Base-by-base conservation (phyloP, 2,329 filamentous ascomycete species). In the Paecilomyces dactylethromorphus region DNA sequence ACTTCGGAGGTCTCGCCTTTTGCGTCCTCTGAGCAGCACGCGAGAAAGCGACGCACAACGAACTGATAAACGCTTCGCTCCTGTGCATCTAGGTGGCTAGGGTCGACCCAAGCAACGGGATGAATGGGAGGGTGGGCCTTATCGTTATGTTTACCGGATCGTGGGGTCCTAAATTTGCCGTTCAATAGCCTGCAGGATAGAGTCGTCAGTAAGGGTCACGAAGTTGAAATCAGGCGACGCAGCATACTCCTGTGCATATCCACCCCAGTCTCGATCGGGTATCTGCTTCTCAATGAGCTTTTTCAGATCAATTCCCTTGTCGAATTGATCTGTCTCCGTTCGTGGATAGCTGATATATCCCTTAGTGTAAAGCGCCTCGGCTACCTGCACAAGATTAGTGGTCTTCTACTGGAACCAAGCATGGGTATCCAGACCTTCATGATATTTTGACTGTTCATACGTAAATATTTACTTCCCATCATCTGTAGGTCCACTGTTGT, bases 121-220 rank as follows among this genome's bases (percentile, higher is more conserved):
- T 99, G 94, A 60, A 99, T 99, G 0, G 94, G 94, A 26, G 94
- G 94, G 76, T 99, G 94, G 0, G 94, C 94, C 74, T 96, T 94
- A 74, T 99, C 94, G 73, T 99, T 96, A 71, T 97, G 86, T 56
- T 86, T 84, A 3, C 94, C 94, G 64, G 88, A 84, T 50, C 93
- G 86, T 18, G 94, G 94, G 64, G 89, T 87, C 53, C 85, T 84
- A 71, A 96, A 97, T 8, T 81, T 87, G 2, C 91, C 91, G 62
- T 88, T 81, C 31, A 90, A 78, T 10, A 97, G 81, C 18, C 77
- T 81, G 53, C 6, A 35, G 8, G 13, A 24, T 54, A 51, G 15
- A 24, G n/a, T 56, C 21, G 32, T 63, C 22, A 60, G 55, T 52
- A 21, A 61, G 29, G 29, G 15, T 10, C 32, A 10, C 12, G 1